Conservation (phyloP, 208 protist species). For the Leishmania martiniquensis region DNA sequence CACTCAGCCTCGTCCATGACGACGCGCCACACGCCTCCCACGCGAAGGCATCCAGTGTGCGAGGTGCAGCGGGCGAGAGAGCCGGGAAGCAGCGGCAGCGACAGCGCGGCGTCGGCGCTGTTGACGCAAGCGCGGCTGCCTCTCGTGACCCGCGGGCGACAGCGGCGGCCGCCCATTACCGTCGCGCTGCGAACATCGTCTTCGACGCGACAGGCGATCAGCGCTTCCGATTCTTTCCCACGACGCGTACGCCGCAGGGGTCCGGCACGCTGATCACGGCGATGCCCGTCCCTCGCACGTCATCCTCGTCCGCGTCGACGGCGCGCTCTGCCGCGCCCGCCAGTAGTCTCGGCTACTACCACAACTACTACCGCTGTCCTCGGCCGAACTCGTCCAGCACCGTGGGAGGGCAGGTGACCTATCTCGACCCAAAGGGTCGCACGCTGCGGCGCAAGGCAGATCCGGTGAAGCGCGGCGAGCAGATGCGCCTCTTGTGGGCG, state of each 20-base stretch:
- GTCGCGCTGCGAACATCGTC: slow-evolving; percentile 70
- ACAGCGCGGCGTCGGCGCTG: slow-evolving; percentile 5
- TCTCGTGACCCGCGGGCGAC: neutral
- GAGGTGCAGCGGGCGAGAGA: neutral
- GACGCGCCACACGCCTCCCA: neutral
- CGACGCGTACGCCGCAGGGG: slow-evolving; percentile 19
- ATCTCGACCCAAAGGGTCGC: slow-evolving; percentile 63
- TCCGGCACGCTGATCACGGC: slow-evolving; percentile 9
- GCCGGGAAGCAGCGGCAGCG: neutral
- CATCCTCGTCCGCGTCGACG: neutral
- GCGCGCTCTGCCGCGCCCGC: neutral
- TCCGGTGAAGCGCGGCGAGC: slow-evolving; percentile 68
- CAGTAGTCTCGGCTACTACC: slow-evolving; percentile 11
- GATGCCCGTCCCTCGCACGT: neutral
- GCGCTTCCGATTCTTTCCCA: slow-evolving; percentile 59
- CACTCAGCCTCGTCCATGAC: neutral
- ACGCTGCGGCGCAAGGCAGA: slow-evolving; percentile 60
- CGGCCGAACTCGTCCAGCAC: neutral
- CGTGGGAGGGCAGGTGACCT: slow-evolving; percentile 21
- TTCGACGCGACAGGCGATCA: slow-evolving; percentile 77
- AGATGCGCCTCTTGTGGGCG: slow-evolving; percentile 80
- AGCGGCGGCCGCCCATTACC: slow-evolving; percentile 28
- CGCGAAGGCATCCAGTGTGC: neutral
- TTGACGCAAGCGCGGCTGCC: neutral
- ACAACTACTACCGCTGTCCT: slow-evolving; percentile 8